Base-by-base conservation (phyloP, 2,329 filamentous ascomycete species). In the Trichophyton mentagrophytes region DNA sequence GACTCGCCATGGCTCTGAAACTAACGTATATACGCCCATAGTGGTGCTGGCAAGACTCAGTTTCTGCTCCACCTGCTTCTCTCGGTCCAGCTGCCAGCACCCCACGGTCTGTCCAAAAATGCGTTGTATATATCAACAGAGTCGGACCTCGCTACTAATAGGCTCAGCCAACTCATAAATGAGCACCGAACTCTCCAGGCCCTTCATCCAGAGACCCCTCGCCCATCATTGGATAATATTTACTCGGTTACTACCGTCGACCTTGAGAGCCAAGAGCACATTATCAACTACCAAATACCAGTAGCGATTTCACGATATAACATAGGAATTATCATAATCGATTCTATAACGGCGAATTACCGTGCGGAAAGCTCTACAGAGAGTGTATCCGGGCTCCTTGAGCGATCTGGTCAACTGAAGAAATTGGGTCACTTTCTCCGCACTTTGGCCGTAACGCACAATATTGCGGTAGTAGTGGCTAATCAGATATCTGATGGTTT, bases 401-500 rank as follows among this genome's bases (percentile, higher is more conserved):
- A 85, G 44, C 84, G 93, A 64, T 86, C 86, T 64, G 79, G 82
- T 58, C 88, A 95, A 69, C 82, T 99, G 58, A 81, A 89, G 15
- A 85, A 85, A 33, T 77, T 96, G 79, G 66, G 92, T 40, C 82
- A 85, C 46, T 78, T 89, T 58, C 79, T 99, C 22, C 84, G 90
- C 40, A 81, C 86, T 44, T 76, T 97, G 1, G 93, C 93, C 0
- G 82, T 83, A 42, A 82, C 81, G 47, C 79, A 95, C 68, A 80
- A 86, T 65, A 78, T 96, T 53, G 91, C 90, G 25, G 80, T 99
- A 30, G 90, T 99, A 0, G 88, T 96, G 2, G 88, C 92, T 3
- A 99, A 99, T 70, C 93, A 99, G 73, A 92, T 99, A 33, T 88
- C 89, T 4, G 93, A 99, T 74, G 86, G 90, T 3, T 95, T 99